Conservation (phyloP, 495 filamentous ascomycete genomes). For the Cudoniella acicularis region DNA sequence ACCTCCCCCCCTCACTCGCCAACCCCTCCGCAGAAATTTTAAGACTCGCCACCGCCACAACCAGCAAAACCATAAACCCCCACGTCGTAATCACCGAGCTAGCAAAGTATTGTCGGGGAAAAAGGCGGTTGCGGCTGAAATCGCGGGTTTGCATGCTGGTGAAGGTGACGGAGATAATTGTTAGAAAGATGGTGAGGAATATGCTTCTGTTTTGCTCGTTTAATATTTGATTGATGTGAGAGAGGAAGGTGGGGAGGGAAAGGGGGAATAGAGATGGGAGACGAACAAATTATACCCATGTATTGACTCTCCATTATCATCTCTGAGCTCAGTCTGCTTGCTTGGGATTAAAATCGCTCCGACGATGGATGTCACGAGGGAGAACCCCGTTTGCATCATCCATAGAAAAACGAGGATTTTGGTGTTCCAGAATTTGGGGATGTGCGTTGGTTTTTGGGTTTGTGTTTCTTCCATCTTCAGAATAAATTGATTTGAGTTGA, state of each 20-base stretch:
- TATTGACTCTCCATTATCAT: neutral
- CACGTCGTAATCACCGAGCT: neutral
- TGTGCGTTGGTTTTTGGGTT: too few species aligned
- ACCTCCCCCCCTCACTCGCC: neutral
- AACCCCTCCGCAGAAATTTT: too few species aligned
- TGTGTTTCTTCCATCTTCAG: too few species aligned
- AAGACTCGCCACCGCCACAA: neutral
- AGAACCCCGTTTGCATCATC: neutral
- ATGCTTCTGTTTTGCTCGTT: neutral
- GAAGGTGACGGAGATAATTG: neutral
- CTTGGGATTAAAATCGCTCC: neutral
- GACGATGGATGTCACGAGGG: neutral
- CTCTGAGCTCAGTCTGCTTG: neutral
- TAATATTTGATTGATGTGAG: neutral
- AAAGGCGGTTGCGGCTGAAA: neutral
- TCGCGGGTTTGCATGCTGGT: neutral
- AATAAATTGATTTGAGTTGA: too few species aligned
- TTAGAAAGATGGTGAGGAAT: neutral
- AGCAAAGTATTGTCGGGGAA: neutral
- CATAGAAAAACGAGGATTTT: neutral
- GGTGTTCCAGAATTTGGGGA: neutral
- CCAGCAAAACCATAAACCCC: neutral
- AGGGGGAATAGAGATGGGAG: neutral
- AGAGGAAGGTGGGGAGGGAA: neutral
- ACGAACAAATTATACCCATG: neutral